Evolutionary conservation across 495 filamentous ascomycete species (phyloP), one percentile per base, ranked within the genome.

Genomic region (Hamigera avellanea): DNA sequence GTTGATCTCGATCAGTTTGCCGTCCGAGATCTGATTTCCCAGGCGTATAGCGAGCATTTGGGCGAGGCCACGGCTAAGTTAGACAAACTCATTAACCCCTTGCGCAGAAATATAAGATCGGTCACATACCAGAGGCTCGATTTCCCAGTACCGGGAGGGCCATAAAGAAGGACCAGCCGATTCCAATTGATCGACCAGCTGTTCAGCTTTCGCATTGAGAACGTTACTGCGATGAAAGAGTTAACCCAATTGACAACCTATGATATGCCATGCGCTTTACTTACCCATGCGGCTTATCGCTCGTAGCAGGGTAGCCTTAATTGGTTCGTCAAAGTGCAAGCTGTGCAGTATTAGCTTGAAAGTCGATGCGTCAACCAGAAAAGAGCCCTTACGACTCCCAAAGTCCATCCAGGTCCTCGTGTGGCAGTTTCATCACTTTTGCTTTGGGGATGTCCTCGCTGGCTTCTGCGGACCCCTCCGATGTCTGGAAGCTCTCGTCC

Each of bases 1-100:
- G 30, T 73, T 65, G 39, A 76, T 59, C 38, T 74, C 65, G 18
- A 76, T 41, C 1, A 77, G 43, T 35, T 64, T 65, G 21, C 56
- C 55, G 8, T 47, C 44, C 0, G 51, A 45, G 43, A 61, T 75
- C 15, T 54, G 39, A 17, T 66, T 55, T 8, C 62, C 55, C 12
- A 75, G 49, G 0, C 73, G 62, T 35, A 76, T 75, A 21, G 69
- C 61, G n/a, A 77, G 49, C 44, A 73, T 73, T 36, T 76, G 73
- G 8, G 70, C 62, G 4, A 75, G 52, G 5, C 65, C 69, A 12
- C 66, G 64, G 44, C 63, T 52, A 32, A n/a, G 5, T 26, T 23
- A 9, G 21, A 23, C 9, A 1, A 32, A 12, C 18, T n/a, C 10
- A 1, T 47, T 35, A 39, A 15, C 8, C 14, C 7, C 19, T 8